Percentiles rank a stretch among this genome's conserved stretches.
These are phyloP conservation scores for Hypoxylon sp. DNA, from an alignment of 2,329 filamentous ascomycete genomes.

Conservation along the genomic window DNA sequence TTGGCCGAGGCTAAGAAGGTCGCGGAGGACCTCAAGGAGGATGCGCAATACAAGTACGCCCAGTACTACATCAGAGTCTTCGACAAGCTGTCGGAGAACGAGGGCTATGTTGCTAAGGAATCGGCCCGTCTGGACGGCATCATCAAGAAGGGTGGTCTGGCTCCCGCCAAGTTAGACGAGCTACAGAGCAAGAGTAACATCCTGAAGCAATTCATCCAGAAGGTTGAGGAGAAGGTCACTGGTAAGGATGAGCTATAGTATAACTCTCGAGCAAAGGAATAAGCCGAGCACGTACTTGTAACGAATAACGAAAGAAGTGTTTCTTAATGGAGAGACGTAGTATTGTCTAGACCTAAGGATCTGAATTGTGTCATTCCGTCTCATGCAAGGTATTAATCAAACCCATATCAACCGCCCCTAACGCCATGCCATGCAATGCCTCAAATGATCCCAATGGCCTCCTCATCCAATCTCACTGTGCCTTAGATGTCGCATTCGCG, in stretches of 20 bases:
- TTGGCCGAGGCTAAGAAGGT: slow-evolving; percentile 80
- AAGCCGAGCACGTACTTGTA: slow-evolving; percentile 24
- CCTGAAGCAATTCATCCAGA: slow-evolving; percentile 79
- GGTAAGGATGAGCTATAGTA: slow-evolving; percentile 80
- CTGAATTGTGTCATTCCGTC: slow-evolving; percentile 22
- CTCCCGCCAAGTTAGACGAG: slow-evolving; percentile 89
- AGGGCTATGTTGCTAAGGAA: slow-evolving; percentile 88
- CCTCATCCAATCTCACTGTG: slow-evolving; percentile 46
- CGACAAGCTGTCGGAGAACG: slow-evolving; percentile 84
- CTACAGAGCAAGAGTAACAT: slow-evolving; percentile 90
- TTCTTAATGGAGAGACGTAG: slow-evolving; percentile 33
- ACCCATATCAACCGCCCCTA: slow-evolving; percentile 35
- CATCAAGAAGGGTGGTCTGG: slow-evolving; percentile 87
- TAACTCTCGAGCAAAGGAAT: slow-evolving; percentile 25
- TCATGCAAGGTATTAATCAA: slow-evolving; percentile 20
- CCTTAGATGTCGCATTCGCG: slow-evolving; percentile 56
- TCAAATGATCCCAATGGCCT: slow-evolving; percentile 10
- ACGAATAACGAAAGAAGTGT: slow-evolving; percentile 35
- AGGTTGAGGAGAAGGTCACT: slow-evolving; percentile 62
- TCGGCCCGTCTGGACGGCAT: slow-evolving; percentile 83
- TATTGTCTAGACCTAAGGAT: slow-evolving; percentile 17
- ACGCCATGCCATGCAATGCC: slow-evolving; percentile 43
- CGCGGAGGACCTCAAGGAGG: slow-evolving; percentile 74
- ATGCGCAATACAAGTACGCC: slow-evolving; percentile 80
- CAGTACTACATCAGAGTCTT: slow-evolving; percentile 96